Evolutionary conservation across 164 flowering plant genomes (phyloP), one percentile per base, ranked within the genome.

Genomic region (Piper betle): DNA sequence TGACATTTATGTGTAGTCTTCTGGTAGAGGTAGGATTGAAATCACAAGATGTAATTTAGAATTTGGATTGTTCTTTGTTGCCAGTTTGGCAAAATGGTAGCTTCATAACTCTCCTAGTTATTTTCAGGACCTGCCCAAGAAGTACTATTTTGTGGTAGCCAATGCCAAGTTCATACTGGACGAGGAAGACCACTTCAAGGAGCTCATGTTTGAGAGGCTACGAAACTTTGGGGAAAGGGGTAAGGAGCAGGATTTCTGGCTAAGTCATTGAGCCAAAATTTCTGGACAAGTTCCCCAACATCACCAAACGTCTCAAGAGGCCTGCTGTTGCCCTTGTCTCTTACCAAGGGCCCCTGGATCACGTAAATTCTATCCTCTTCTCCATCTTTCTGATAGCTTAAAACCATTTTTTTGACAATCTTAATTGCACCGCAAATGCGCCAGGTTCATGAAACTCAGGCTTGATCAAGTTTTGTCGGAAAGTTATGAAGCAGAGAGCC

Each of bases 301-400:
- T 93, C 61, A 82, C 90, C 52, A 79, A 75, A 68, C 77, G 97
- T 69, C 71, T 93, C 39, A 64, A 68, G 64, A 77, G 99, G 64
- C 99, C 99, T 46, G 97, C 99, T 52, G 99, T 90, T 39, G 99
- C 99, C 71, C 74, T 93, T 39, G 96, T 93, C 67, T 93, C 99
- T n/a, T 42, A 90, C 97, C 16, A 84, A 93, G 73, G 81, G 82
- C 52, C 61, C 92, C 39, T 93, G 99, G 99, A 93, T 93, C 75
- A 93, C 87, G 97, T 93, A 79, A 72, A 81, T 62, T 52, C 37
- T 40, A 7, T 63, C 38, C 18, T 57, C 15, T 9, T 57, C 42
- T 37, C 60, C 15, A 2, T 37, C 12, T 37, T 57, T 3, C 0
- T 18, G 11, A 43, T 52, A 52, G 15, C 33, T 33, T 4, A 55